Conservation (phyloP, 2,329 filamentous ascomycete genomes). For the Pyricularia pennisetigena region DNA sequence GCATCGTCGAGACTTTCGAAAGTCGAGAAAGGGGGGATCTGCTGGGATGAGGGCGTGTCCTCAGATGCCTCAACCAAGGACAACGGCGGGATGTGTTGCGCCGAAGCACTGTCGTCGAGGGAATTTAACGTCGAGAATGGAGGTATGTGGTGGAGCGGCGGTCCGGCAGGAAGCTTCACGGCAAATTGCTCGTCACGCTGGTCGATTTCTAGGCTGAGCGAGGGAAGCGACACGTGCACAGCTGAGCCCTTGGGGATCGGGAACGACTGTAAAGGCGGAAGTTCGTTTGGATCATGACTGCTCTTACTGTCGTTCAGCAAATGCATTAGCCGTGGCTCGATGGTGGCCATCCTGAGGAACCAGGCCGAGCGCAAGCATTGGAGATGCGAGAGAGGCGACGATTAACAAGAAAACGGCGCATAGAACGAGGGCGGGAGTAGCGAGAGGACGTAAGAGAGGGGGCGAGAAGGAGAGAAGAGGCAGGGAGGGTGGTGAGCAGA, state of each 20-base stretch:
- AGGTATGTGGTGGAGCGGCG: constrained; percentile 13
- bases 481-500: too few species aligned
- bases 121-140: constrained; percentile 11
- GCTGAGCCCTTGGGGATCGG: constrained; percentile 33
- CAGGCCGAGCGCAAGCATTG: constrained; percentile 26
- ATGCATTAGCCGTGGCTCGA: constrained; percentile 58
- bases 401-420: not conserved
- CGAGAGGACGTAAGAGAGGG: not conserved
- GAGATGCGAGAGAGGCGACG: constrained; percentile 11
- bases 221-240: constrained; percentile 31
- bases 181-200: constrained; percentile 27
- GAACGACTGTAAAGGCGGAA: constrained; percentile 42
- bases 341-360: constrained; percentile 48
- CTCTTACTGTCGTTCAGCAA: constrained; percentile 42
- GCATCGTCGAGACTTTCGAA: constrained; percentile 8
- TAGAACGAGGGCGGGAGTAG: constrained; percentile 8
- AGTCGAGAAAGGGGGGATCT: constrained; percentile 15
- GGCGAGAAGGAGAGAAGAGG: not conserved
- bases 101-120: constrained; percentile 5
- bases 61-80: constrained; percentile 8
- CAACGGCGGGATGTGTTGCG: constrained; percentile 16
- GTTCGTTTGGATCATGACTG: constrained; percentile 28
- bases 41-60: constrained; percentile 6
- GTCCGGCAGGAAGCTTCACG: constrained; percentile 10
- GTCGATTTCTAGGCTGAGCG: constrained; percentile 40